phyloP scores from a whole-genome alignment of 495 filamentous ascomycete species.

The Hypoxylon lienhwacheense region DNA sequence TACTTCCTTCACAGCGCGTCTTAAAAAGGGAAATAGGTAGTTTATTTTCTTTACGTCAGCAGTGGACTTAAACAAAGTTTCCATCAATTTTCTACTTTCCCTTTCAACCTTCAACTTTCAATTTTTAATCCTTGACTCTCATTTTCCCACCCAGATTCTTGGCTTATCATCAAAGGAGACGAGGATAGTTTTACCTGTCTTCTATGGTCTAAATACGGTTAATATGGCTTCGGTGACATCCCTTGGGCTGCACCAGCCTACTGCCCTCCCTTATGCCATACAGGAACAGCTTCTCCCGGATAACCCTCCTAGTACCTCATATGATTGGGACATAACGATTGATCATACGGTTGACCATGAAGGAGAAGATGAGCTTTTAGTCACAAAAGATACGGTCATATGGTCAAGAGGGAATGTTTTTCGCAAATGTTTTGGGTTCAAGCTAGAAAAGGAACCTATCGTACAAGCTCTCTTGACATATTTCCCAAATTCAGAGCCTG shows the following conservation, averaged over 20 bases:
- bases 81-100: no score
- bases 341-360: constrained; percentile 48
- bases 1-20: constrained; percentile 1
- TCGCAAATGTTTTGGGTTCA: constrained; percentile 83
- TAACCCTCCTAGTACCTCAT: constrained; percentile 66
- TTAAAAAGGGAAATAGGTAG: background rate
- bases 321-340: constrained; percentile 68
- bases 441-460: constrained; percentile 81
- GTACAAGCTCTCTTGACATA: constrained; percentile 80
- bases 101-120: no score
- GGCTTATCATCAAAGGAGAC: background rate
- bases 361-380: constrained; percentile 81
- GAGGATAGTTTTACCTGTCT: background rate
- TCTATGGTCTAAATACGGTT: constrained; percentile 24
- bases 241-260: constrained; percentile 83
- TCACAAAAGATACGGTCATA: constrained; percentile 78
- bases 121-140: no score
- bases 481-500: constrained; percentile 64
- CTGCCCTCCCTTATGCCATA: constrained; percentile 79
- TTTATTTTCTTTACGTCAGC: no score
- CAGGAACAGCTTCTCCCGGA: constrained; percentile 74
- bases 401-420: constrained; percentile 89
- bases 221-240: constrained; percentile 86
- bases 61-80: no score
- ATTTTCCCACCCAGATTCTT: no score